Evolutionary conservation across 768 basidiomycete genomes (phyloP).

Genomic region (Cystobasidium tubakii): DNA sequence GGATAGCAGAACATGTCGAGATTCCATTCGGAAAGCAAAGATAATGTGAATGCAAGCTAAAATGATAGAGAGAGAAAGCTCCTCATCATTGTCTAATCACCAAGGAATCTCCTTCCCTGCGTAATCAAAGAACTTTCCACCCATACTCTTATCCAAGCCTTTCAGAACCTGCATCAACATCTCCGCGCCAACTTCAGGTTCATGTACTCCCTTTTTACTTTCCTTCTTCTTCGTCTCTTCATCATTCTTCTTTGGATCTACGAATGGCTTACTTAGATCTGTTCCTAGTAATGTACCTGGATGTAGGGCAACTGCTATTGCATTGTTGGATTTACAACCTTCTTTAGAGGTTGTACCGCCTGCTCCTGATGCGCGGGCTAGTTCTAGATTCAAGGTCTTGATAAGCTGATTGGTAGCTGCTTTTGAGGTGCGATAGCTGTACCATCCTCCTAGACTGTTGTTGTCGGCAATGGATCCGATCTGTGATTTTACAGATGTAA

Average conservation of each 20-base stretch:
- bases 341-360: slow-evolving; percentile 38
- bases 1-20: no score
- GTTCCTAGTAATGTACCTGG: slow-evolving; percentile 43
- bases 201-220: slow-evolving; percentile 46
- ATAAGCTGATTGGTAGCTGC: slow-evolving; percentile 52
- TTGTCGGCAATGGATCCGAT: slow-evolving; percentile 33
- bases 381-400: slow-evolving; percentile 50
- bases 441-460: slow-evolving; percentile 38
- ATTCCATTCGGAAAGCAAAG: no score
- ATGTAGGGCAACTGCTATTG: slow-evolving; percentile 48
- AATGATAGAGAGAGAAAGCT: no score
- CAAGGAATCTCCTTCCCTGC: slow-evolving; percentile 39
- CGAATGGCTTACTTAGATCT: slow-evolving; percentile 37
- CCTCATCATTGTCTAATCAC: no score
- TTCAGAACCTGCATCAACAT: slow-evolving; percentile 40
- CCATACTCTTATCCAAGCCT: slow-evolving; percentile 35
- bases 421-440: slow-evolving; percentile 49
- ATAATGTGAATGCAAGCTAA: no score
- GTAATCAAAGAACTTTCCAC: slow-evolving; percentile 42
- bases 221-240: slow-evolving; percentile 47
- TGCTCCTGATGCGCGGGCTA: slow-evolving; percentile 38
- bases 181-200: slow-evolving; percentile 45
- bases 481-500: neutral
- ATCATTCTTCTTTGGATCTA: slow-evolving; percentile 41
- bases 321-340: slow-evolving; percentile 45